phyloP scores from a whole-genome alignment of 2,329 filamentous ascomycete genomes.

The Neopestalotiopsis sp. region DNA sequence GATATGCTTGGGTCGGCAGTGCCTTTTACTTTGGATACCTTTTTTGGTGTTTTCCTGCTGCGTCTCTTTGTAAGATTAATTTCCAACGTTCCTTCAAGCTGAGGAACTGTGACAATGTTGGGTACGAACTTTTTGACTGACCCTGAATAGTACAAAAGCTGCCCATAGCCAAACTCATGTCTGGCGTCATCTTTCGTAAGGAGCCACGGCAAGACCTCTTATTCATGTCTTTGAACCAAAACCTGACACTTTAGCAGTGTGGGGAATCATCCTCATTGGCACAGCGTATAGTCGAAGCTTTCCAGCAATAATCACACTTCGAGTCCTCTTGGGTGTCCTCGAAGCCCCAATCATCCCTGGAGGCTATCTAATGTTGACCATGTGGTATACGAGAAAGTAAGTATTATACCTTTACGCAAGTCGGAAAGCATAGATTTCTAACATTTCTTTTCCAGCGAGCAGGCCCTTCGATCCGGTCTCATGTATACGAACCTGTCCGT shows the following conservation, averaged over 20 bases:
- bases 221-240: background rate
- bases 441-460: slow-evolving; percentile 9
- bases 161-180: slow-evolving; percentile 19
- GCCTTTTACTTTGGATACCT: slow-evolving; percentile 21
- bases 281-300: slow-evolving; percentile 17
- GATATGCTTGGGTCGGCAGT: slow-evolving; percentile 17
- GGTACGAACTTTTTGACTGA: background rate
- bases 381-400: slow-evolving; percentile 20
- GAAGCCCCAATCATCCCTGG: slow-evolving; percentile 17
- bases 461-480: slow-evolving; percentile 16
- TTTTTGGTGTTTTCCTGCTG: slow-evolving; percentile 20
- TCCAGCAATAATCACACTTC: slow-evolving; percentile 15
- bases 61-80: background rate
- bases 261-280: slow-evolving; percentile 19
- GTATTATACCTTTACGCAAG: background rate
- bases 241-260: slow-evolving; percentile 12
- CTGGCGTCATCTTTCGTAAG: slow-evolving; percentile 17
- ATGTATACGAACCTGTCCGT: slow-evolving; percentile 21
- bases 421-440: background rate
- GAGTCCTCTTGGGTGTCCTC: slow-evolving; percentile 12
- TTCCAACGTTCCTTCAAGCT: no score
- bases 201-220: background rate
- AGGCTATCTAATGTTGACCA: slow-evolving; percentile 18
- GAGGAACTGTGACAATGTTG: background rate
- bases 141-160: slow-evolving; percentile 9